Conservation (phyloP, 331 rosid genomes). For the Malus hybrid region DNA sequence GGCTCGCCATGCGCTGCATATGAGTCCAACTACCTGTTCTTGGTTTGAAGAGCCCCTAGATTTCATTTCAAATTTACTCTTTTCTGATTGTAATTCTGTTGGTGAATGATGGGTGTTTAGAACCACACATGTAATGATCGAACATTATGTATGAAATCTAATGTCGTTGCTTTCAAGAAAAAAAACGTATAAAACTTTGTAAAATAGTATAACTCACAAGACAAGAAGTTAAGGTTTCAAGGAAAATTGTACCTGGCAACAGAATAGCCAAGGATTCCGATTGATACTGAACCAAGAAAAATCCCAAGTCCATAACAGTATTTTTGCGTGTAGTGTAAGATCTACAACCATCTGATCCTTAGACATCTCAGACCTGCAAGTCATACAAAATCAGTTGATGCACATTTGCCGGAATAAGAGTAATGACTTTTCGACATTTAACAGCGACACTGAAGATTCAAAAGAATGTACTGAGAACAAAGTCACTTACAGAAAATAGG, state of each 20-base stretch:
- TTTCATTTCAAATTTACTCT: too few species aligned
- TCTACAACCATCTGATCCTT: conserved; percentile 79
- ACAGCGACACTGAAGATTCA: conserved; percentile 2
- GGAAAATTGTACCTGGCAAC: conserved; percentile 39
- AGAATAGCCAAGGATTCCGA: conserved; percentile 74
- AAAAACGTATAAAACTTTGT: background rate
- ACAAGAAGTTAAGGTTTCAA: background rate
- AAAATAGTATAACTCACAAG: background rate
- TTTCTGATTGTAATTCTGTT: too few species aligned
- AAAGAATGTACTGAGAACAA: background rate
- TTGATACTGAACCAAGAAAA: conserved; percentile 56
- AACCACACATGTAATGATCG: too few species aligned
- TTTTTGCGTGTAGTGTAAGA: conserved; percentile 40
- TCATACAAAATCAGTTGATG: conserved; percentile 2
- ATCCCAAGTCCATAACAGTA: conserved; percentile 57
- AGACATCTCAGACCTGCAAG: conserved; percentile 65
- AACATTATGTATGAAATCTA: too few species aligned
- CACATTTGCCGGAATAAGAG: background rate
- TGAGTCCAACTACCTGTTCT: too few species aligned
- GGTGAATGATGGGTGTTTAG: too few species aligned
- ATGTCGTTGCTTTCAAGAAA: too few species aligned
- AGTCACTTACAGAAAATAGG: conserved; percentile 67
- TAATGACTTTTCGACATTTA: background rate
- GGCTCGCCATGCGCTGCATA: too few species aligned
- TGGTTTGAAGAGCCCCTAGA: too few species aligned